Base-by-base conservation (phyloP, 2,329 filamentous ascomycete species). In the Arachnopeziza araneosa region DNA sequence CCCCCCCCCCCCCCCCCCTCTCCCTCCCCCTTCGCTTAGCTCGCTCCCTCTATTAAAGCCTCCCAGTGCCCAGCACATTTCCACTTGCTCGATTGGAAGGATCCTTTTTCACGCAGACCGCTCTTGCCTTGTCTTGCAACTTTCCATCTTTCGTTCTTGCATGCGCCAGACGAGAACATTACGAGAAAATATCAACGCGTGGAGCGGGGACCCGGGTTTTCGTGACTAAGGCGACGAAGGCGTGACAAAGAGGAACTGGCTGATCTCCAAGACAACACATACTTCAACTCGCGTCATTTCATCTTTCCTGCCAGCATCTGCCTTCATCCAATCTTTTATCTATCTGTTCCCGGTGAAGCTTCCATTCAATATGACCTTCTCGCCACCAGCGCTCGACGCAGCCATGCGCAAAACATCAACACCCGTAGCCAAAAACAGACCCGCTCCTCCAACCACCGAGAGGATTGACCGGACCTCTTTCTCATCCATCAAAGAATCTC, bases 401-500 rank as follows among this genome's bases (percentile, higher is more conserved):
- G 17, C 36, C n/a, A 57, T 55, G 49, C 51, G 30, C 36, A 23
- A 19, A 44, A 58, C 59, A 44, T 32, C 54, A 32, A 49, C 23
- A 24, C 22, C 36, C 17, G 60, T 30, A 50, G 58, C 50, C 32
- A 48, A 62, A 53, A 58, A 63, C 60, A 52, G 57, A 36, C 21
- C 19, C 12, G 17, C 2, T 21, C 17, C 58, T 60, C 54, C 60
- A 64, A 50, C 51, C 5, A 63, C 64, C 22, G 68, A 70, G 58
- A 66, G 69, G 22, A 62, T 62, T n/a, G 70, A 72, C 22, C 65
- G 70, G 1, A 64, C 69, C 32, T 68, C 64, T 49, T 72, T 72
- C 61, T 71, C 70, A 36, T 69, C 67, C 60, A 64, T 68, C 54
- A 71, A 71, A 55, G 70, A 72, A 59, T 69, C 61, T 30, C 60